phyloP scores from a whole-genome alignment of 192 early-diverging fungal genomes.

The Backusella tarrabulga region DNA sequence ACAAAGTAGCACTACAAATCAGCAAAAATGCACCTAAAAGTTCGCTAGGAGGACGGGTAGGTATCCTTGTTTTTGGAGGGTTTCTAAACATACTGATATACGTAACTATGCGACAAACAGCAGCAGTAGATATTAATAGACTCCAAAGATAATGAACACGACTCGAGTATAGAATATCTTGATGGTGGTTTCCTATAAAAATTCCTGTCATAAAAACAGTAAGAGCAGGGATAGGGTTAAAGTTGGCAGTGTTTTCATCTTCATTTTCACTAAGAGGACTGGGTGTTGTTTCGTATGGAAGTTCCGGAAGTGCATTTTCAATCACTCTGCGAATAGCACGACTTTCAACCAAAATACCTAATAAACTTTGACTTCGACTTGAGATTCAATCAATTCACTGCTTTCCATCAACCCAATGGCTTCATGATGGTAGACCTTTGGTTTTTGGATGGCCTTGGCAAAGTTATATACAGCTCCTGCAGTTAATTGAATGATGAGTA shows the following conservation, averaged over 20 bases:
- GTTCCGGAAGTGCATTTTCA: not conserved
- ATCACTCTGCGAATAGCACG: slow-evolving; percentile 22
- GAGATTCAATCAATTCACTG: not conserved
- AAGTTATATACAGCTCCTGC: slow-evolving; percentile 28
- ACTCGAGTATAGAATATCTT: slow-evolving; percentile 24
- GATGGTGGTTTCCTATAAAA: slow-evolving; percentile 37
- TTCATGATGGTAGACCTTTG: slow-evolving; percentile 7
- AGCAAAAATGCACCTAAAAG: slow-evolving; percentile 25
- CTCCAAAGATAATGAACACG: slow-evolving; percentile 35
- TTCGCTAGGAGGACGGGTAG: slow-evolving; percentile 31
- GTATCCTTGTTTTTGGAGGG: not conserved
- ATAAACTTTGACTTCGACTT: slow-evolving; percentile 3
- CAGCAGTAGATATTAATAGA: slow-evolving; percentile 20
- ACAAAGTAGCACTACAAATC: slow-evolving; percentile 26
- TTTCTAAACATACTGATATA: slow-evolving; percentile 25
- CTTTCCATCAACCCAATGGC: slow-evolving; percentile 16
- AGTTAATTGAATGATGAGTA: slow-evolving; percentile 22
- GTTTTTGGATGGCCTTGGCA: slow-evolving; percentile 17
- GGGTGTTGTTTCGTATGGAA: not conserved
- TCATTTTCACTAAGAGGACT: not conserved
- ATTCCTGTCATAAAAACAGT: slow-evolving; percentile 34
- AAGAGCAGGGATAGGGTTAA: slow-evolving; percentile 32
- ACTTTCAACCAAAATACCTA: slow-evolving; percentile 34
- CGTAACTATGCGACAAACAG: slow-evolving; percentile 26
- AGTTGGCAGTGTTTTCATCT: slow-evolving; percentile 13